phyloP scores from a whole-genome alignment of 345 rosid species.

The Moricandia arvensis region DNA sequence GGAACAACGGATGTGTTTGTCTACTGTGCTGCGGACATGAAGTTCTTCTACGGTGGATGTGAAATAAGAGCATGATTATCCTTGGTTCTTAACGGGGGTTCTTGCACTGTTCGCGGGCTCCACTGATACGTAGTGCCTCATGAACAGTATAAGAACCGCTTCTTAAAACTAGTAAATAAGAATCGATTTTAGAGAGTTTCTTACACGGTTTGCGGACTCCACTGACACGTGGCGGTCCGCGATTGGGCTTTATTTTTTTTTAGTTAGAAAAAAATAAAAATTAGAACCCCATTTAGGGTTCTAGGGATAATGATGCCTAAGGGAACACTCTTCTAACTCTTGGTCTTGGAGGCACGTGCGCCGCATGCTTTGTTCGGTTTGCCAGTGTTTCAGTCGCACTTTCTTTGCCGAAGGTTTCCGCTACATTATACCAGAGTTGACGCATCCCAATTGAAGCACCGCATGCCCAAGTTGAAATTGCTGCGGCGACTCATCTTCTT shows the following conservation, averaged over 20 bases:
- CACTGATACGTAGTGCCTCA: too few relatives aligned
- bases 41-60: neutral
- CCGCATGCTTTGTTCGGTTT: neutral
- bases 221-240: too few relatives aligned
- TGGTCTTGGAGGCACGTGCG: neutral
- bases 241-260: too few relatives aligned
- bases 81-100: too few relatives aligned
- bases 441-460: neutral
- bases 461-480: neutral
- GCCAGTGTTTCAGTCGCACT: neutral
- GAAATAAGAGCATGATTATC: neutral
- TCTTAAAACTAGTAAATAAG: too few relatives aligned
- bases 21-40: neutral
- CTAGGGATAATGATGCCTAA: neutral
- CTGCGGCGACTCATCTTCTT: neutral
- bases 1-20: neutral
- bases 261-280: too few relatives aligned
- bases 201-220: too few relatives aligned
- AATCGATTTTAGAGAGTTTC: too few relatives aligned
- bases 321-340: neutral
- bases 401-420: neutral
- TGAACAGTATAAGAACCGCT: too few relatives aligned
- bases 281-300: too few relatives aligned
- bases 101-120: too few relatives aligned
- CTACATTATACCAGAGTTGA: neutral